These are phyloP conservation scores for Malus fusca DNA, from an alignment of 306 rosid species.

Conservation along the genomic window DNA sequence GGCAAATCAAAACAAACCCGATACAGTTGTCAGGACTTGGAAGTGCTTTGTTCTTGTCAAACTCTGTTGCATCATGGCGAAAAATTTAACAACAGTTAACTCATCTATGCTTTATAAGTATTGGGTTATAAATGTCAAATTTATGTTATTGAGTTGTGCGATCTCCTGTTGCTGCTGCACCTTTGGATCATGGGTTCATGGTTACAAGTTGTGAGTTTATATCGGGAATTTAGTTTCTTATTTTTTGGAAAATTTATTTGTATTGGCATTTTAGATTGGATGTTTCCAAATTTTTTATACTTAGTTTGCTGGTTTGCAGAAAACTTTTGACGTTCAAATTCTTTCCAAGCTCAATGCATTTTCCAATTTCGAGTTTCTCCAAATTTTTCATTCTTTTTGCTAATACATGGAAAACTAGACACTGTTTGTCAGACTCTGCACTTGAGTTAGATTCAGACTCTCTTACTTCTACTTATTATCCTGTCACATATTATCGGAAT, in stretches of 20 bases:
- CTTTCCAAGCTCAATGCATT: background rate
- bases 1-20: background rate
- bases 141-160: background rate
- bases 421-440: background rate
- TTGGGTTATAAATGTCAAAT: background rate
- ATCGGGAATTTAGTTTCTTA: background rate
- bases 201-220: background rate
- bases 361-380: background rate
- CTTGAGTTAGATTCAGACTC: background rate
- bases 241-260: background rate
- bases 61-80: background rate
- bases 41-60: background rate
- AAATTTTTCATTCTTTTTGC: background rate
- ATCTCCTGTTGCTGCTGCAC: background rate
- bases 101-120: conserved; percentile 1
- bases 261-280: background rate
- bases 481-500: background rate
- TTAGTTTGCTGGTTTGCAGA: background rate
- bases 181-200: background rate
- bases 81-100: background rate
- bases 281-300: background rate
- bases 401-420: background rate
- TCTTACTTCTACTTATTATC: background rate
- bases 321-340: background rate
- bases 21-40: background rate